phyloP scores from a whole-genome alignment of 2,329 filamentous ascomycete species.

The Fusarium nelsonii region DNA sequence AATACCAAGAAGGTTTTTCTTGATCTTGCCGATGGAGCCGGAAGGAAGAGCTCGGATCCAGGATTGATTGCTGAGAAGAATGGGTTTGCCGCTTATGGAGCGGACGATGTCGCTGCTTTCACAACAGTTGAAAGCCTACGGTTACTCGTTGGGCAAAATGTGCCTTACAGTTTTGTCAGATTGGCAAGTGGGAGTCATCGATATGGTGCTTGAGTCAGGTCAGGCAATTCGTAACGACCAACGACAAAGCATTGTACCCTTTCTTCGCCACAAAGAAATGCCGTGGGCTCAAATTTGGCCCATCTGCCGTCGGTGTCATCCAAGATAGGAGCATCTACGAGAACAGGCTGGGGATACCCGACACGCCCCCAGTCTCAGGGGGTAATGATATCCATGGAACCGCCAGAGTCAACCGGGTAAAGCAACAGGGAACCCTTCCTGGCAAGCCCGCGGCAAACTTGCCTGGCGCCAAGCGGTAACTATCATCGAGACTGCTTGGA shows the following conservation, averaged over 20 bases:
- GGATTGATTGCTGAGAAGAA: constrained; percentile 76
- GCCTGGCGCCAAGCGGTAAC: constrained; percentile 29
- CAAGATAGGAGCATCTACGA: constrained; percentile 26
- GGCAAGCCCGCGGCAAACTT: constrained; percentile 34
- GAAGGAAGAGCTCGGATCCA: constrained; percentile 72
- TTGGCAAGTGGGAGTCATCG: constrained; percentile 70
- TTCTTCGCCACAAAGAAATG: constrained; percentile 4
- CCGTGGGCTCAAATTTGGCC: neutral
- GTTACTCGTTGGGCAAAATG: constrained; percentile 85
- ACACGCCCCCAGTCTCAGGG: constrained; percentile 26
- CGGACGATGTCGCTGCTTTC: constrained; percentile 84
- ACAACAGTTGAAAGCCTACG: constrained; percentile 85
- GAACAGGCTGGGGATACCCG: constrained; percentile 35
- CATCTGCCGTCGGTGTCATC: constrained; percentile 22
- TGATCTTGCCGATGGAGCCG: constrained; percentile 74
- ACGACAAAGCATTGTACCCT: neutral
- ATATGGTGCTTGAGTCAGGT: constrained; percentile 56
- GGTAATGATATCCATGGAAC: constrained; percentile 19
- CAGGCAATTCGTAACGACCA: constrained; percentile 1
- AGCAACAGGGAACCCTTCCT: constrained; percentile 26
- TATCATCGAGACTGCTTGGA: constrained; percentile 9
- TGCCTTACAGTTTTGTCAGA: constrained; percentile 87
- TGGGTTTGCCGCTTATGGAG: constrained; percentile 83
- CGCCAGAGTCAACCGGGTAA: constrained; percentile 13
- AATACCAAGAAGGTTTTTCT: constrained; percentile 78